These are phyloP conservation scores for Planoprotostelium fungivorum DNA, from an alignment of 78 protist genomes.

Conservation along the genomic window DNA sequence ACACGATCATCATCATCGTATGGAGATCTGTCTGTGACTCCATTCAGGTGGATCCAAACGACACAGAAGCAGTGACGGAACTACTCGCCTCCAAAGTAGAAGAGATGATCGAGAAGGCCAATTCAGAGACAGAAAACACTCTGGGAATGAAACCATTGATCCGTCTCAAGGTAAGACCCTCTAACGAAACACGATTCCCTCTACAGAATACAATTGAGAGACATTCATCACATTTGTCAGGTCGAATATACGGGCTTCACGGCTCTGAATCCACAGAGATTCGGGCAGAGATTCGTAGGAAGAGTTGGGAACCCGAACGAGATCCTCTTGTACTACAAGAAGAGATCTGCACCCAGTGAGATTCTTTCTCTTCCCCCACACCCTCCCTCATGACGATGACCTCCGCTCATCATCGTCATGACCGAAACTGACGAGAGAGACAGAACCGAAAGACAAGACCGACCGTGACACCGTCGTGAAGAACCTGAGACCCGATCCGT, in stretches of 20 bases:
- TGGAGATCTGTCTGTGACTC: too few relatives aligned
- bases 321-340: conserved; percentile 46
- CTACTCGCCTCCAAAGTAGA: conserved; percentile 25
- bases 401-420: neutral
- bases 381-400: neutral
- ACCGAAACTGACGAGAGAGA: neutral
- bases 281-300: conserved; percentile 71
- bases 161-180: conserved; percentile 11
- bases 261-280: conserved; percentile 49
- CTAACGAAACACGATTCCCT: neutral
- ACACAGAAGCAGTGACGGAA: conserved; percentile 15
- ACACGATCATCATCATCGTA: too few relatives aligned
- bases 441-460: neutral
- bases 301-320: conserved; percentile 80
- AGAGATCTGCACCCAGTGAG: conserved; percentile 11
- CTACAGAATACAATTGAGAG: neutral
- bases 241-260: conserved; percentile 57
- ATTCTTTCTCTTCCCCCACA: too few relatives aligned
- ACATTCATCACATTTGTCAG: neutral
- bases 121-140: neutral
- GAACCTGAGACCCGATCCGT: neutral
- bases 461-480: neutral
- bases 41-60: conserved; percentile 30
- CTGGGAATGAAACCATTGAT: conserved; percentile 37
- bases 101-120: conserved; percentile 9